phyloP scores from a whole-genome alignment of 305 asterid genomes.

The Rubia balearica region DNA sequence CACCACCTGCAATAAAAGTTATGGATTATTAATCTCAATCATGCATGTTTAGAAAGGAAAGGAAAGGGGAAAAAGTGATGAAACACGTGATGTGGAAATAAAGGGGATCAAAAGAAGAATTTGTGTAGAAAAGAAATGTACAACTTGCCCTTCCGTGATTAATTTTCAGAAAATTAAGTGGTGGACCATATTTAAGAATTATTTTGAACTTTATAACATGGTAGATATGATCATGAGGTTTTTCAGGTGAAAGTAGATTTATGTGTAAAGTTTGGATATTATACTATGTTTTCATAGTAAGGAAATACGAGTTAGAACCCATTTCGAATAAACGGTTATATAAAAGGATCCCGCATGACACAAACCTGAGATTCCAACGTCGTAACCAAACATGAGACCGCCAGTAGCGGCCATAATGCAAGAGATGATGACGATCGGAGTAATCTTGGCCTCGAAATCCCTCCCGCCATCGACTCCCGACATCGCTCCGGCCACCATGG shows the following conservation, averaged over 20 bases:
- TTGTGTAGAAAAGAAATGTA: not conserved
- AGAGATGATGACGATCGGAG: slow-evolving; percentile 76
- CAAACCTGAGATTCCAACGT: slow-evolving; percentile 77
- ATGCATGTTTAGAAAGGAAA: not conserved
- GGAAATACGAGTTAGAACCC: no score
- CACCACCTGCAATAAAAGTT: slow-evolving; percentile 58
- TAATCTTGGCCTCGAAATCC: slow-evolving; percentile 76
- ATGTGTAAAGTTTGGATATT: no score
- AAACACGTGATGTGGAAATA: slow-evolving; percentile 10
- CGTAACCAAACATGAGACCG: slow-evolving; percentile 94
- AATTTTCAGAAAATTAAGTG: not conserved
- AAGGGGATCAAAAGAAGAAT: not conserved
- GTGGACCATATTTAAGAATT: not conserved
- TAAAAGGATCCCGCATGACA: not conserved
- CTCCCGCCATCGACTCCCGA: slow-evolving; percentile 39
- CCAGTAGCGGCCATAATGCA: slow-evolving; percentile 94
- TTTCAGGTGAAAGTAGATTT: not conserved
- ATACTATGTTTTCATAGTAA: no score
- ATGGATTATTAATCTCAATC: not conserved
- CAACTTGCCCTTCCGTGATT: not conserved
- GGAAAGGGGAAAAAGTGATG: not conserved
- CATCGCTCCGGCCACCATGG: slow-evolving; percentile 79
- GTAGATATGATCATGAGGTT: not conserved
- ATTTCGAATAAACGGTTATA: no score
- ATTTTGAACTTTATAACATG: not conserved